phyloP scores from a whole-genome alignment of 768 basidiomycete genomes.

The Termitomyces sp. region DNA sequence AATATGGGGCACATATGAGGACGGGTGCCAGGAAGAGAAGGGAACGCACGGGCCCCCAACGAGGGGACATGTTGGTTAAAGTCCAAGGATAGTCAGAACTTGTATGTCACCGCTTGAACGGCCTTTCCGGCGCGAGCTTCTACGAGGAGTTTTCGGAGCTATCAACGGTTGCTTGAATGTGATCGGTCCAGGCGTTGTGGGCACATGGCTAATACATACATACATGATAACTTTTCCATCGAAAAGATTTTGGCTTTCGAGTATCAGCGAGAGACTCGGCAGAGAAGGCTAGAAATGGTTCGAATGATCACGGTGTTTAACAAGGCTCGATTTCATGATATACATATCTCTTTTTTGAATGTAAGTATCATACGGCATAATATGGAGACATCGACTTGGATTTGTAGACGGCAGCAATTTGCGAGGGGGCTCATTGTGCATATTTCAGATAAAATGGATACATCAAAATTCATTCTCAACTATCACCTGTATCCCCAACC shows the following conservation, averaged over 20 bases:
- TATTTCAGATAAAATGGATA: background rate
- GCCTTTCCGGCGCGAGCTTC: background rate
- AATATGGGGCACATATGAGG: slow-evolving; percentile 44
- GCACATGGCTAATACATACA: too few relatives aligned
- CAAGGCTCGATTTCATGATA: too few relatives aligned
- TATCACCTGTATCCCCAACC: slow-evolving; percentile 34
- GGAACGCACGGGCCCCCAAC: slow-evolving; percentile 62
- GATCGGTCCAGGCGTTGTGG: too few relatives aligned
- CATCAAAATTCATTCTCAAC: background rate
- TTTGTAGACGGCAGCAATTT: too few relatives aligned
- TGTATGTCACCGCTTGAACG: slow-evolving; percentile 5
- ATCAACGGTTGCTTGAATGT: too few relatives aligned
- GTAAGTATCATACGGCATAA: background rate
- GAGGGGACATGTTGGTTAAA: slow-evolving; percentile 18
- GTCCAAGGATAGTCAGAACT: slow-evolving; percentile 1
- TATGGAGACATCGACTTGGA: background rate
- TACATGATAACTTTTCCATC: too few relatives aligned
- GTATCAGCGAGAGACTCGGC: too few relatives aligned
- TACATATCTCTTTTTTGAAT: too few relatives aligned
- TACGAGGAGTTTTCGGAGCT: background rate
- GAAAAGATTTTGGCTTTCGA: too few relatives aligned
- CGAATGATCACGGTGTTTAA: too few relatives aligned
- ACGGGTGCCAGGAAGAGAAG: slow-evolving; percentile 52
- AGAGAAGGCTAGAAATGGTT: too few relatives aligned
- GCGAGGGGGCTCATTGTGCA: too few relatives aligned